phyloP scores from a whole-genome alignment of 2,329 filamentous ascomycete species.

The Macrophomina tecta region DNA sequence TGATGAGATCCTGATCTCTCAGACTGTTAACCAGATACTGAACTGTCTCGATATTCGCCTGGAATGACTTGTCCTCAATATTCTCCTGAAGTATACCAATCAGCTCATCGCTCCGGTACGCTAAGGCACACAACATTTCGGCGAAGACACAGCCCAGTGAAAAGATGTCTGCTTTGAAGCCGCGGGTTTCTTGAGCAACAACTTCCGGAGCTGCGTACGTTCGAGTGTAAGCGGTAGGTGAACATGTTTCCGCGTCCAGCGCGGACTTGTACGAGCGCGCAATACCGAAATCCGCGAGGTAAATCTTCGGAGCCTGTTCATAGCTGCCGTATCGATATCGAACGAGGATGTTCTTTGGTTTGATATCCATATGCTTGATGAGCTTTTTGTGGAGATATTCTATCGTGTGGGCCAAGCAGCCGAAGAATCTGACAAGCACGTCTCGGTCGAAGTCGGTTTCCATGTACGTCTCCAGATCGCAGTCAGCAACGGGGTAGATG shows the following conservation, averaged over 20 bases:
- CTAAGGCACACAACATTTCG: slow-evolving; percentile 31
- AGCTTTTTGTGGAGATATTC: slow-evolving; percentile 30
- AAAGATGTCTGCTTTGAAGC: slow-evolving; percentile 34
- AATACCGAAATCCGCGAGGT: slow-evolving; percentile 37
- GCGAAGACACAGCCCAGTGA: slow-evolving; percentile 36
- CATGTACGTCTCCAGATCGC: slow-evolving; percentile 31
- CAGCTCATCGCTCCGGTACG: not conserved
- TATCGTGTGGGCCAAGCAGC: slow-evolving; percentile 31
- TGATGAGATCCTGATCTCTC: too few relatives aligned
- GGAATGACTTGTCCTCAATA: not conserved
- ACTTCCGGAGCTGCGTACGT: slow-evolving; percentile 38
- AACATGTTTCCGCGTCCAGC: slow-evolving; percentile 31
- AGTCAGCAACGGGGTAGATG: slow-evolving; percentile 33
- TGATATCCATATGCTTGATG: slow-evolving; percentile 38
- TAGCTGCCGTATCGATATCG: not conserved
- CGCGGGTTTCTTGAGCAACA: slow-evolving; percentile 30
- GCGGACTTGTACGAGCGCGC: slow-evolving; percentile 29
- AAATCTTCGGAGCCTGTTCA: slow-evolving; percentile 27
- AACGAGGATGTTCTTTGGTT: slow-evolving; percentile 35
- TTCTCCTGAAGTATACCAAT: not conserved
- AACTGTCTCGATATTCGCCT: not conserved
- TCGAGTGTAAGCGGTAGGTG: slow-evolving; percentile 32
- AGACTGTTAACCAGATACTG: too few relatives aligned
- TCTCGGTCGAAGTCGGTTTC: not conserved
- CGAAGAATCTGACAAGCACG: slow-evolving; percentile 22